Percentiles rank a stretch among this genome's conserved stretches.
Evolutionary conservation across 1,284 basidiomycete species (phyloP).

Genomic region (Ceratobasidium sp.): DNA sequence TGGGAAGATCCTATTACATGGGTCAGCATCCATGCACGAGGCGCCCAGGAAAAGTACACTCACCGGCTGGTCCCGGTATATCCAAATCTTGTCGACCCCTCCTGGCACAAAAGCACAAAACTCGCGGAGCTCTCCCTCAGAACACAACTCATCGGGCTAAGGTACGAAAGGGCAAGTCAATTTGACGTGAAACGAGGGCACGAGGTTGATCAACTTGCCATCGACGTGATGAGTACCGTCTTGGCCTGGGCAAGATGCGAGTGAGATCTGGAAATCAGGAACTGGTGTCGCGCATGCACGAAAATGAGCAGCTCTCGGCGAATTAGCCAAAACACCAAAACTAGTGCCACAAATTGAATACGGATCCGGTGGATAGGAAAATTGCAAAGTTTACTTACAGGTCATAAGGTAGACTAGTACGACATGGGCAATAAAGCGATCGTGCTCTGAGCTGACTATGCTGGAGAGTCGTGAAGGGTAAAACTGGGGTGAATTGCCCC

Average conservation of each 20-base stretch:
- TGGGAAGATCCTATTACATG: constrained; percentile 81
- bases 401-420: constrained; percentile 80
- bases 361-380: constrained; percentile 2
- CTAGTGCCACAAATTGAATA: constrained; percentile 55
- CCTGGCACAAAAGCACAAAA: constrained; percentile 84
- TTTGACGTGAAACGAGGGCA: constrained; percentile 50
- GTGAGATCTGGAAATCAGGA: constrained; percentile 81
- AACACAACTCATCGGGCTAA: constrained; percentile 48
- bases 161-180: constrained; percentile 45
- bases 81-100: constrained; percentile 89
- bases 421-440: constrained; percentile 80
- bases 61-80: constrained; percentile 68
- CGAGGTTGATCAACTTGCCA: constrained; percentile 40
- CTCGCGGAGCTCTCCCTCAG: constrained; percentile 69
- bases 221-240: constrained; percentile 83
- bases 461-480: constrained; percentile 13
- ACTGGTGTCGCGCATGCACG: constrained; percentile 82
- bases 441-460: constrained; percentile 63
- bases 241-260: constrained; percentile 81
- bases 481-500: not conserved
- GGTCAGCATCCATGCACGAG: constrained; percentile 59
- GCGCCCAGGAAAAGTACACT: constrained; percentile 49
- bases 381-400: constrained; percentile 59
- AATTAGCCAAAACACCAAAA: constrained; percentile 87
- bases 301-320: constrained; percentile 84